Evolutionary conservation across 306 rosid species (phyloP), one percentile per base, ranked within the genome.

Genomic region (Castanospermum australe): DNA sequence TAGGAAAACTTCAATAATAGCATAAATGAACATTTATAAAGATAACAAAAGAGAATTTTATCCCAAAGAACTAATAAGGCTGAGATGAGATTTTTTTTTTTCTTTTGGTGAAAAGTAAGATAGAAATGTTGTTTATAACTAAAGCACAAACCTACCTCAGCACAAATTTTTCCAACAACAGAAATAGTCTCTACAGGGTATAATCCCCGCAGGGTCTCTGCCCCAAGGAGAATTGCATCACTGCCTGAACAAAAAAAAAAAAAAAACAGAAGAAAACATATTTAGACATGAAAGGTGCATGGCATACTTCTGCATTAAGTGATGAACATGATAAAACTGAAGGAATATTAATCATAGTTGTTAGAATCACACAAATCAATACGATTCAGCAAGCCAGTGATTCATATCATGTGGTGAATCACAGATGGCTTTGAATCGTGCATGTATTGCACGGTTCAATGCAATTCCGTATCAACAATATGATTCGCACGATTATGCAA

Each of bases 141-240:
- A 20, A 33, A 55, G 41, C 39, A 70, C 25, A 77, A 74, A 84
- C 76, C 35, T 82, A 89, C 98, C 94, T 94, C 99, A 5, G 93
- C 84, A 84, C 99, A 94, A 54, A 92, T 94, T 88, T 81, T 92
- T 71, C 99, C 97, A 54, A 94, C 97, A 25, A 75, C 86, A 14
- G 99, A 89, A 81, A 94, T 94, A 18, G 99, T 91, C 82, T 94
- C 99, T 4, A 94, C 88, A 48, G 99, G 99, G 81, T 94, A 94
- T 70, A 87, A 74, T 77, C 99, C 99, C 63, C 95, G 92, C 35
- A 94, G 81, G 74, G 99, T 92, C 88, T 94, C 99, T 6, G 99
- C 99, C 45, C 99, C 99, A 25, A 94, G 87, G 86, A 94, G 97
- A 88, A 94, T 92, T 4, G 99, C 99, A 81, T 94, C 99, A 79